A percentile compares a stretch with the other conserved stretches of the same genome.
Conservation (phyloP, 306 rosid species). For the Lagenaria siceraria region DNA sequence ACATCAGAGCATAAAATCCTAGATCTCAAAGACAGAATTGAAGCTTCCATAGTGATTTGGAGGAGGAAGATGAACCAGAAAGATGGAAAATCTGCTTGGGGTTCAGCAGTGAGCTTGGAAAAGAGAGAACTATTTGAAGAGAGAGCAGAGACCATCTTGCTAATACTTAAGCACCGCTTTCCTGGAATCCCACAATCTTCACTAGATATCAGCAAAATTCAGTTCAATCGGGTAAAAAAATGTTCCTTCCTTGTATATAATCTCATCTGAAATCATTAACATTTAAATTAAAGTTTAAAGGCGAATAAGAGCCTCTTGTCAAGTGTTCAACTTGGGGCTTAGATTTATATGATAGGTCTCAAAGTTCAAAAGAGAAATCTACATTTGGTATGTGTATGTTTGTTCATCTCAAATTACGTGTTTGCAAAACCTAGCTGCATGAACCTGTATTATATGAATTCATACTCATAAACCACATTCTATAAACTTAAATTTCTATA, state of each 20-base stretch:
- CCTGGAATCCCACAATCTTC: constrained; percentile 92
- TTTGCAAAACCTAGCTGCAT: neutral
- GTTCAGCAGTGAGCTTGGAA: constrained; percentile 84
- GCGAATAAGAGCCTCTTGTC: neutral
- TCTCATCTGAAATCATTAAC: neutral
- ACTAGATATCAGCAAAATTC: constrained; percentile 91
- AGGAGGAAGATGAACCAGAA: constrained; percentile 92
- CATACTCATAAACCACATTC: neutral
- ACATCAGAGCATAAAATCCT: constrained; percentile 85
- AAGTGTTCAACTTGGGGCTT: too few species aligned
- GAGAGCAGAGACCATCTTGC: constrained; percentile 90
- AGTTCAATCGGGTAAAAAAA: constrained; percentile 50
- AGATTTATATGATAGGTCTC: neutral
- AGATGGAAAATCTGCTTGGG: constrained; percentile 81
- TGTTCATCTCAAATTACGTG: neutral
- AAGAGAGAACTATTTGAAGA: constrained; percentile 95
- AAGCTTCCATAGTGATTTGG: constrained; percentile 97
- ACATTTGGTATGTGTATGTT: too few species aligned
- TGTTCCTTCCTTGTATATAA: neutral
- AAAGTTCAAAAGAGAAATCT: neutral
- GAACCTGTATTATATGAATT: neutral
- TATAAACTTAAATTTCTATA: neutral
- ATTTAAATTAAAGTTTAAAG: neutral
- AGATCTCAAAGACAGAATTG: constrained; percentile 89
- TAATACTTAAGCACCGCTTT: constrained; percentile 73